phyloP scores from a whole-genome alignment of 2,329 filamentous ascomycete genomes.

The Fusarium marasasianum region DNA sequence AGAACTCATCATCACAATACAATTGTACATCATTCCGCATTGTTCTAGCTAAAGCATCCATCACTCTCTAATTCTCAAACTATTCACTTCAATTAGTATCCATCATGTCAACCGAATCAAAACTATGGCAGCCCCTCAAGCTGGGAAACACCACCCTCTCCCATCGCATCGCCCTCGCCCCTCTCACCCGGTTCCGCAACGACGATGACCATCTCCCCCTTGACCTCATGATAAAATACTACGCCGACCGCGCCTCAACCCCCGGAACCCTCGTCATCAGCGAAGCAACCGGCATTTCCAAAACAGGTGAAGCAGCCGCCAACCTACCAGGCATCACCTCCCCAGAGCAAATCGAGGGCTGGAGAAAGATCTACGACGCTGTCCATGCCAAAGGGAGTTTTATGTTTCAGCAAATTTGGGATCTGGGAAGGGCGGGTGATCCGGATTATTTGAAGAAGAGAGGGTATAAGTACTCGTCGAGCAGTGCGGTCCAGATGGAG shows the following conservation, averaged over 20 bases:
- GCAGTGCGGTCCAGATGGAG: constrained; percentile 36
- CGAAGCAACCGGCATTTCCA: constrained; percentile 57
- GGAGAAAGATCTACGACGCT: constrained; percentile 68
- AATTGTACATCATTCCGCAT: background rate
- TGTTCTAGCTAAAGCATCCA: too few species aligned
- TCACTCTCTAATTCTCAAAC: rapidly evolving
- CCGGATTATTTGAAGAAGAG: constrained; percentile 32
- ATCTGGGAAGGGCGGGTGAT: constrained; percentile 61
- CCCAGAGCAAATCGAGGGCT: constrained; percentile 65
- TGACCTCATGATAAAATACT: constrained; percentile 52
- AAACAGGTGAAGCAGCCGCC: constrained; percentile 31
- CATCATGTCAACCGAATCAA: constrained; percentile 31
- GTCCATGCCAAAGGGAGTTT: constrained; percentile 70
- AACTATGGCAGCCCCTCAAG: constrained; percentile 49
- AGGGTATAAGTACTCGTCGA: constrained; percentile 43
- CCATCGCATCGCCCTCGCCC: constrained; percentile 63
- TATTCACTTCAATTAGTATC: background rate
- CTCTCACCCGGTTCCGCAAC: constrained; percentile 63
- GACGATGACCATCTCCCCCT: constrained; percentile 49
- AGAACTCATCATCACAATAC: background rate
- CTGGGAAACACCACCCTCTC: constrained; percentile 51
- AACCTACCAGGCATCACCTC: constrained; percentile 67
- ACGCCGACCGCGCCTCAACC: constrained; percentile 54
- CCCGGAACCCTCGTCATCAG: constrained; percentile 57
- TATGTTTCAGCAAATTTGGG: constrained; percentile 74